phyloP scores from a whole-genome alignment of 2,329 filamentous ascomycete species.

The Alternaria panax region DNA sequence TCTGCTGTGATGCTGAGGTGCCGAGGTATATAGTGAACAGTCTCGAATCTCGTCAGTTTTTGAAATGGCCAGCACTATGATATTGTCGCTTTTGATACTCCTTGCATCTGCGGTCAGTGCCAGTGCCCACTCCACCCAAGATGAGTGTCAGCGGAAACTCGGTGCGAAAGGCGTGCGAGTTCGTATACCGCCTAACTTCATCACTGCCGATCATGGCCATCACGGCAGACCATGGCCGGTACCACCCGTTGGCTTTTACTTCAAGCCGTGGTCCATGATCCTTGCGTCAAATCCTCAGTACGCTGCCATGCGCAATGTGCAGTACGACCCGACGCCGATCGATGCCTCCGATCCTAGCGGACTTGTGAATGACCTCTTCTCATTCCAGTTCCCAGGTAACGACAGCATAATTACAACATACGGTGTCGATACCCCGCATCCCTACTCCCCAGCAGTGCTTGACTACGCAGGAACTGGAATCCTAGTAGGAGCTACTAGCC shows the following conservation, averaged over 20 bases:
- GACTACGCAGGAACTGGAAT: background rate
- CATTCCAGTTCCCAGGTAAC: conserved; percentile 26
- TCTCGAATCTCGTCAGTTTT: background rate
- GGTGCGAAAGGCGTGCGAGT: conserved; percentile 6
- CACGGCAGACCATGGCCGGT: conserved; percentile 10
- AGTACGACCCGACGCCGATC: conserved; percentile 27
- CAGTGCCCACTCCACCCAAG: background rate
- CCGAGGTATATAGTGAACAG: background rate
- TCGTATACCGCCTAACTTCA: conserved; percentile 14
- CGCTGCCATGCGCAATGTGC: conserved; percentile 19
- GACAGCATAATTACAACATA: conserved; percentile 23
- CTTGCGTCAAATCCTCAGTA: conserved; percentile 22
- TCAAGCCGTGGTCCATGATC: conserved; percentile 28
- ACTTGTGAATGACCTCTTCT: conserved; percentile 26
- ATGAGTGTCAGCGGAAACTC: conserved; percentile 8
- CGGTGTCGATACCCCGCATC: conserved; percentile 22
- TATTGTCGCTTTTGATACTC: background rate
- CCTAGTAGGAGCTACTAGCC: background rate
- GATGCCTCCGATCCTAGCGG: conserved; percentile 1
- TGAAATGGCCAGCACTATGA: background rate
- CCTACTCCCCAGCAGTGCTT: background rate
- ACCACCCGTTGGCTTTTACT: conserved; percentile 21
- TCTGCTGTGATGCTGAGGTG: too few relatives aligned
- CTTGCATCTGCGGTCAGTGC: background rate
- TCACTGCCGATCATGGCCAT: background rate